A percentile compares a stretch with the other conserved stretches of the same genome.
Evolutionary conservation across 345 rosid species (phyloP).

Genomic region (Salix dunnii): DNA sequence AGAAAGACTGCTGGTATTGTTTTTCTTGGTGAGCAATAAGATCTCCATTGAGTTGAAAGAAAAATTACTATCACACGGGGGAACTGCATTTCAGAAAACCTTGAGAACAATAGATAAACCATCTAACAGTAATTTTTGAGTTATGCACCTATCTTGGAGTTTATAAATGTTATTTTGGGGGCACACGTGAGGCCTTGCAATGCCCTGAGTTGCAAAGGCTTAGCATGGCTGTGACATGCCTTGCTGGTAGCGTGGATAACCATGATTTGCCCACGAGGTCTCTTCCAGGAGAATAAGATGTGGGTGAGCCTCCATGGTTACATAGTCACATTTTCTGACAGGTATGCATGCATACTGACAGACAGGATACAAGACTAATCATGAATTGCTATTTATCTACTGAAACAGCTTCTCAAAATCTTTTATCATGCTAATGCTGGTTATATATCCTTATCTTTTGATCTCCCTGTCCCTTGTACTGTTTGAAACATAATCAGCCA

Average conservation of each 20-base stretch:
- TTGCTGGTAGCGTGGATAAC: not conserved
- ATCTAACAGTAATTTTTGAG: not conserved
- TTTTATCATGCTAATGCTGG: not conserved
- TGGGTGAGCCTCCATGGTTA: not conserved
- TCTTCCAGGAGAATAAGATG: not conserved
- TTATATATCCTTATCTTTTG: not conserved
- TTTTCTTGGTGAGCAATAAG: not conserved
- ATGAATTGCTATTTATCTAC: not conserved
- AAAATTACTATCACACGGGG: not conserved
- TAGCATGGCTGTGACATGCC: not conserved
- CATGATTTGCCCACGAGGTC: not conserved
- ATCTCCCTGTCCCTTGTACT: not conserved
- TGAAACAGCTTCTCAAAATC: not conserved
- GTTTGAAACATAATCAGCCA: not conserved
- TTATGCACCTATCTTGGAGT: not conserved
- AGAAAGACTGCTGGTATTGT: not conserved
- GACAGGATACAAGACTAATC: not conserved
- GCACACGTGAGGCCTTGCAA: not conserved
- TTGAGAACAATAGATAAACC: not conserved
- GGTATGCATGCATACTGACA: not conserved
- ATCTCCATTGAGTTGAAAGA: not conserved
- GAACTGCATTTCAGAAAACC: not conserved
- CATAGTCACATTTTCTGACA: not conserved
- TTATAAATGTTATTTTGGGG: not conserved
- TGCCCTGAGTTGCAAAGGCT: not conserved